Conservation (phyloP, 225 moss, liverwort and hornwort genomes). For the Climacium dendroides region DNA sequence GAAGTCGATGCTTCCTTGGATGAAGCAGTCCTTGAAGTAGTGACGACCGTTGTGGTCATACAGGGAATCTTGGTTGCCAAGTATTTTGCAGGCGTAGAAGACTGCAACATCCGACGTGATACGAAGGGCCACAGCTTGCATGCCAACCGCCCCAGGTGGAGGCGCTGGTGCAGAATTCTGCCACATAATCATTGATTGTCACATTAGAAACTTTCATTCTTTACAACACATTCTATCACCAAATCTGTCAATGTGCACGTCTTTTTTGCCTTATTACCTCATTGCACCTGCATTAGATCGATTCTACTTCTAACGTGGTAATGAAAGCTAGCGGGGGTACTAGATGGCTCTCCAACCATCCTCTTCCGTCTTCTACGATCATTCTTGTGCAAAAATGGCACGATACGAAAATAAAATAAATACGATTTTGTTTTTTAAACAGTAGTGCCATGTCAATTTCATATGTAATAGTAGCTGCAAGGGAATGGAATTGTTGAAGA, state of each 20-base stretch:
- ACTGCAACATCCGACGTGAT: constrained; percentile 31
- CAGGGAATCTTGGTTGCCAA: constrained; percentile 42
- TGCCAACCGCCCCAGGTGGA: constrained; percentile 26
- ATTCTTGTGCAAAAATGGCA: background rate
- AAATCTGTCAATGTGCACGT: background rate
- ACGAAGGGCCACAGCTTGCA: constrained; percentile 50
- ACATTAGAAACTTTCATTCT: background rate
- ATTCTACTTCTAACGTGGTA: background rate
- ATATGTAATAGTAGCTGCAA: background rate
- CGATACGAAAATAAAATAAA: background rate
- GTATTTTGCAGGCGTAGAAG: constrained; percentile 33
- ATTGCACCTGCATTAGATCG: background rate
- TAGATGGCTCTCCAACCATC: background rate
- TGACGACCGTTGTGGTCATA: constrained; percentile 54
- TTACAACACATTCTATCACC: no score
- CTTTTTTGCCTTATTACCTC: no score
- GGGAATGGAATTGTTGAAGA: background rate
- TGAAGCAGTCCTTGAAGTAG: constrained; percentile 47
- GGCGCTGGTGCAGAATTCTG: constrained; percentile 41
- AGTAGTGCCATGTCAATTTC: background rate
- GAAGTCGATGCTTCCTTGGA: constrained; percentile 52
- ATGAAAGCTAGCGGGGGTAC: background rate
- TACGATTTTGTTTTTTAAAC: background rate
- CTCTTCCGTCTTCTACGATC: background rate
- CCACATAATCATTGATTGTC: background rate